phyloP scores from a whole-genome alignment of 371 early-diverging fungal species.

The Choanephora cucurbitarum region DNA sequence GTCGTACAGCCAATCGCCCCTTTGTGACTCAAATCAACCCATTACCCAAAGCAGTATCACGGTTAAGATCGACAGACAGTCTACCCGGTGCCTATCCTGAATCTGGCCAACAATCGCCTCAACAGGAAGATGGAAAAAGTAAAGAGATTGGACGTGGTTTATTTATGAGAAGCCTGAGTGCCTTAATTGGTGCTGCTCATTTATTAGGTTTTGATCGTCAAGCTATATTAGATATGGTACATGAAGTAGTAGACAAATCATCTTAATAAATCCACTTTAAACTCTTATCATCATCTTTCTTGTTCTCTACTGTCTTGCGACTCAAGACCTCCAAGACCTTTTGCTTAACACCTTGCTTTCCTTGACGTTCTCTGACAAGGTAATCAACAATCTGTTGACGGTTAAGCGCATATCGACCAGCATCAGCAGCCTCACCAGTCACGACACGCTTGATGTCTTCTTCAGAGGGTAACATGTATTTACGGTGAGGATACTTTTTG shows the following conservation, averaged over 20 bases:
- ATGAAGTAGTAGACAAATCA: slow-evolving; percentile 32
- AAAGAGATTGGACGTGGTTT: slow-evolving; percentile 34
- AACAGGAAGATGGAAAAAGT: slow-evolving; percentile 3
- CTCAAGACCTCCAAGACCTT: slow-evolving; percentile 72
- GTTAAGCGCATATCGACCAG: slow-evolving; percentile 58
- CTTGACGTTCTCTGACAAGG: slow-evolving; percentile 58
- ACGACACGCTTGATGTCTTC: slow-evolving; percentile 72
- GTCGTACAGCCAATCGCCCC: slow-evolving; percentile 13
- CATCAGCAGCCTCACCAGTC: slow-evolving; percentile 65
- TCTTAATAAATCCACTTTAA: slow-evolving; percentile 53
- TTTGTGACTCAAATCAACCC: slow-evolving; percentile 30
- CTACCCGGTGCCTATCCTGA: slow-evolving; percentile 44
- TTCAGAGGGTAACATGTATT: slow-evolving; percentile 83
- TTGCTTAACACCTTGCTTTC: slow-evolving; percentile 73
- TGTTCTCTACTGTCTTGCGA: slow-evolving; percentile 55
- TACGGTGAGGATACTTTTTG: slow-evolving; percentile 72
- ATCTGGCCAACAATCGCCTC: slow-evolving; percentile 22
- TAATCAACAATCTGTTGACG: slow-evolving; percentile 71
- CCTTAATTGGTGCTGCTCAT: slow-evolving; percentile 37
- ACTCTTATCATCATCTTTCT: slow-evolving; percentile 34
- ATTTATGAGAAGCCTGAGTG: slow-evolving; percentile 41
- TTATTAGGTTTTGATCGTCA: slow-evolving; percentile 39
- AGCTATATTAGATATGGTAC: slow-evolving; percentile 41
- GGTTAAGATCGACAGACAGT: slow-evolving; percentile 10
- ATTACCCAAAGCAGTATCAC: slow-evolving; percentile 33